Percentiles rank a stretch among this genome's conserved stretches.
These are phyloP conservation scores for Phialophora expanda DNA, from an alignment of 2,329 filamentous ascomycete genomes.

Conservation along the genomic window DNA sequence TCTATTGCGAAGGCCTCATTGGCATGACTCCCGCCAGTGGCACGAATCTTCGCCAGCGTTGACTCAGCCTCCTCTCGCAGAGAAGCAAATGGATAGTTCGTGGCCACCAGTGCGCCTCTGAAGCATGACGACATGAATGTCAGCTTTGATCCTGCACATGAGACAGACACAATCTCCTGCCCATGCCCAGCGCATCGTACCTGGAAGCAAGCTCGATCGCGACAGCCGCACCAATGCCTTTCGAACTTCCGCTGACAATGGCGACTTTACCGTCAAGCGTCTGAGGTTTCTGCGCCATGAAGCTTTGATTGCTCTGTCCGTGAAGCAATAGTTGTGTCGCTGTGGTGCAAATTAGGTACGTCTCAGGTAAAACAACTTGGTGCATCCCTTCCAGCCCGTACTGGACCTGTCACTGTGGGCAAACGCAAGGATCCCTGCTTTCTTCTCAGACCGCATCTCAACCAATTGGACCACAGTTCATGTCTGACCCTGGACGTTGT, in stretches of 20 bases:
- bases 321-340: neutral
- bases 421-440: neutral
- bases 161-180: neutral
- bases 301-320: neutral
- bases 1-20: slow-evolving; percentile 17
- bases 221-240: slow-evolving; percentile 57
- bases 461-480: neutral
- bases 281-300: slow-evolving; percentile 22
- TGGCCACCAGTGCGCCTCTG: slow-evolving; percentile 20
- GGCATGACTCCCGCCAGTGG: slow-evolving; percentile 11
- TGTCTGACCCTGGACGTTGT: neutral
- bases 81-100: slow-evolving; percentile 18
- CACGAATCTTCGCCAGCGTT: slow-evolving; percentile 14
- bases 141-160: neutral
- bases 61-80: slow-evolving; percentile 14
- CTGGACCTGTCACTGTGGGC: neutral
- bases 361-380: neutral
- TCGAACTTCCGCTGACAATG: slow-evolving; percentile 57
- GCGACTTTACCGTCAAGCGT: slow-evolving; percentile 41
- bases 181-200: neutral
- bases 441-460: neutral
- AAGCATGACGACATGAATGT: neutral
- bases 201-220: slow-evolving; percentile 40
- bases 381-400: neutral
- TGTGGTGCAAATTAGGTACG: neutral